Evolutionary conservation across 441 rosid species (phyloP), one percentile per base, ranked within the genome.

Genomic region (Dalechampia spathulata): DNA sequence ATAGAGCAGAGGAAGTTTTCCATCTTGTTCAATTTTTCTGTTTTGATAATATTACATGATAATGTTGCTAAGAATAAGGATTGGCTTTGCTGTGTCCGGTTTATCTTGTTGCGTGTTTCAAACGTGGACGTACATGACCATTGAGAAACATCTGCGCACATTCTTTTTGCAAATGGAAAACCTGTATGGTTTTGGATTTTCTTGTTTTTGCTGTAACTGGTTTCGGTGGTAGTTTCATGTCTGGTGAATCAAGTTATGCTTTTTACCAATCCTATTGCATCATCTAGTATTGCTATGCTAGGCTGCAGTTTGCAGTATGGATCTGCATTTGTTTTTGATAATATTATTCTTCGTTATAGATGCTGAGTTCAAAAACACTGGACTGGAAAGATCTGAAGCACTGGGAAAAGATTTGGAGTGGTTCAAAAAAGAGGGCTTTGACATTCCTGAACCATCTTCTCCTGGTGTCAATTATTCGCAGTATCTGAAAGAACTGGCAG

Each of bases 391-490:
- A 73, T 79, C 94, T 34, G 84, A 58, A 30, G 79, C 62, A 22
- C 55, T 88, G 66, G 83, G 79, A 6, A 79, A 55, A 53, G 96
- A 88, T 79, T 76, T 92, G 73, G 78, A 80, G 58, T 86, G 96
- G 94, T 92, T 92, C 72, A 77, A 75, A 67, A 85, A 84, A 71
- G 85, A 86, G 71, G 98, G 96, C 16, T 76, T 81, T 57, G 43
- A 71, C 68, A 89, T 86, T 71, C 96, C 95, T 1, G 86, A 83
- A 65, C 92, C 97, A 57, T 84, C 86, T 58, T 74, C 78, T 52
- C 82, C 92, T 15, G 99, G 99, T 42, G 54, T 38, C 55, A 64
- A 67, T 12, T 92, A 89, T 64, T 67, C 92, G 2, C 64, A 72
- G 68, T 57, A 67, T 77, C 83, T 89, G 43, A 75, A 76, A 66